These are phyloP conservation scores for Apiosordaria backusii DNA, from an alignment of 495 filamentous ascomycete genomes.

Conservation along the genomic window DNA sequence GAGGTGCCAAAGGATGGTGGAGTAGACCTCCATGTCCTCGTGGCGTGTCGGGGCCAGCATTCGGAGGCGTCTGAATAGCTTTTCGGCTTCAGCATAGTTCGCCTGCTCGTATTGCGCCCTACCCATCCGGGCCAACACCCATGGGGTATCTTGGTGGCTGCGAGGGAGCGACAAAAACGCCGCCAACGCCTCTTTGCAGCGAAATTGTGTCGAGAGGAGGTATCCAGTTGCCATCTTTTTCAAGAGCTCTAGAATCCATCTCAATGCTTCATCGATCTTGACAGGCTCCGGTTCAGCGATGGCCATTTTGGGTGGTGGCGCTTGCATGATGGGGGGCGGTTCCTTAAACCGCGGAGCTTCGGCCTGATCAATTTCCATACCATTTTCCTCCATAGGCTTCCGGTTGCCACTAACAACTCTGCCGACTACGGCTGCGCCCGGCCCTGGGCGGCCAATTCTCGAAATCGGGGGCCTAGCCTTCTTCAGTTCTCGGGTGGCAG, in stretches of 20 bases:
- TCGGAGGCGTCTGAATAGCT: conserved; percentile 72
- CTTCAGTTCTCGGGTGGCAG: conserved; percentile 68
- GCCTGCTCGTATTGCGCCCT: conserved; percentile 86
- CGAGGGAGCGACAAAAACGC: conserved; percentile 64
- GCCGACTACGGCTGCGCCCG: conserved; percentile 63
- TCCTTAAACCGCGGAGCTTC: conserved; percentile 52
- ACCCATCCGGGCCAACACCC: conserved; percentile 86
- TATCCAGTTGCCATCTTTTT: conserved; percentile 78
- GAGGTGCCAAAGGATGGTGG: conserved; percentile 93
- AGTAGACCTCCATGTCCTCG: conserved; percentile 96
- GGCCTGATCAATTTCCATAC: conserved; percentile 59
- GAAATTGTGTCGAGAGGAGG: conserved; percentile 70
- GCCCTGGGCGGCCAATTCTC: conserved; percentile 48
- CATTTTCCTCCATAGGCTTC: conserved; percentile 60
- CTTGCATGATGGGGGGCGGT: conserved; percentile 28
- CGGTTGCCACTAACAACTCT: conserved; percentile 85
- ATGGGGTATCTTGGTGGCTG: conserved; percentile 86
- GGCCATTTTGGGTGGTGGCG: conserved; percentile 40
- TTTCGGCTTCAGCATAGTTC: conserved; percentile 79
- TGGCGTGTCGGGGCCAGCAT: conserved; percentile 71
- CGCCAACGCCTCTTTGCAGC: conserved; percentile 69
- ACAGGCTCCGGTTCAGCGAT: conserved; percentile 37
- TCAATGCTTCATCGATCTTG: conserved; percentile 72
- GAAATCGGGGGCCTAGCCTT: conserved; percentile 67
- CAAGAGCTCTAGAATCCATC: conserved; percentile 75